Base-by-base conservation (phyloP, 139 green algal species). In the Coccomyxa sp. region DNA sequence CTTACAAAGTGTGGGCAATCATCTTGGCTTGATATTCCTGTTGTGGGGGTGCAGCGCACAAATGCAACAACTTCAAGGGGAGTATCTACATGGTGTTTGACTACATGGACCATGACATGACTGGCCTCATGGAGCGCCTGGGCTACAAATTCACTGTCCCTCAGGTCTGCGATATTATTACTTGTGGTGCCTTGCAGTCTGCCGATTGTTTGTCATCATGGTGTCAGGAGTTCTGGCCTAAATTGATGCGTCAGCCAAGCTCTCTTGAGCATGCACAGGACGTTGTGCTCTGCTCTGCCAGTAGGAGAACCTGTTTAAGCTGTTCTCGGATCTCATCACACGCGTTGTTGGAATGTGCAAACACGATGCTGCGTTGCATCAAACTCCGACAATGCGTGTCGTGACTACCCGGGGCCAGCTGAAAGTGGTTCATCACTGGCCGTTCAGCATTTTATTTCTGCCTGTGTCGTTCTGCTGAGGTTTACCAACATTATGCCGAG, bases 51-150 rank as follows among this genome's bases (percentile, higher is more conserved):
- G 84, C 90, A 95, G 91, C 91, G 60, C 86, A 93, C 87, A 89
- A 93, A 51, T 88, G 85, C 85, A 98, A 97, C 89, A 93, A 94
- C 77, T 94, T 92, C 84, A 98, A 98, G 87, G 96, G 97, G 45
- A 94, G 88, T 87, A 98, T 99, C 78, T 99, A 98, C 92, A 99
- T 99, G 96, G 95, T 99, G 11, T 99, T 99, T 90, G 97, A 99
- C 87, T 99, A 98, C 88, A 97, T 98, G 86, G 96, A 99, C 80
- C 95, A 98, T 82, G 97, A 99, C 90, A 86, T 99, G 67, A 98
- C 96, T 0, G 97, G 97, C 27, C 88, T 99, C 16, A 92, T 97
- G 84, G 96, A 98, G 28, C 87, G 90, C 13, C 79, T 87, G 25
- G 90, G 93, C 58, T 87, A 88, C 85, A 91, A 90, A 21, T 93